A percentile compares a stretch with the other conserved stretches of the same genome.
Evolutionary conservation across 257 asterid species (phyloP).

Genomic region (Solanum lycopersicoides): DNA sequence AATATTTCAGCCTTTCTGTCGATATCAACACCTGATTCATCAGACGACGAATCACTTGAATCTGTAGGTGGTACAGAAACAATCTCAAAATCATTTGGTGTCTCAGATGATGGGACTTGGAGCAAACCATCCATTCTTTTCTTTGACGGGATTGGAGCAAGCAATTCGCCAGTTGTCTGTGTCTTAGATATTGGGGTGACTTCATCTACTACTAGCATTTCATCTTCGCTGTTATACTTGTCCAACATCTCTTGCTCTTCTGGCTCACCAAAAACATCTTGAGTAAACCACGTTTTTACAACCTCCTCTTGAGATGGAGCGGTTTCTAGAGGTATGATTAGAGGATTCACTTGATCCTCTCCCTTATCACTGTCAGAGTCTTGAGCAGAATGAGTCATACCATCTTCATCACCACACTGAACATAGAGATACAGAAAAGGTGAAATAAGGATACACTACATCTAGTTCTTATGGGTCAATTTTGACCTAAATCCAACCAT

Average conservation of each 20-base stretch:
- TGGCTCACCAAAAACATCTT: conserved; percentile 64
- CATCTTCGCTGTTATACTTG: conserved; percentile 58
- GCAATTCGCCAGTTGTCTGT: conserved; percentile 7
- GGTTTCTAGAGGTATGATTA: conserved; percentile 59
- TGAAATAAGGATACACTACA: background rate
- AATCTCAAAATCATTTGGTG: conserved; percentile 50
- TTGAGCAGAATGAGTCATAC: conserved; percentile 37
- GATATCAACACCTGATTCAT: conserved; percentile 14
- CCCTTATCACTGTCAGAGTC: conserved; percentile 54
- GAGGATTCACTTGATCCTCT: conserved; percentile 61
- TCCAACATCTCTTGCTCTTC: conserved; percentile 37
- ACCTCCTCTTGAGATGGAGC: conserved; percentile 67
- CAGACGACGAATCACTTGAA: conserved; percentile 50
- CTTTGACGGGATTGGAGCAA: background rate
- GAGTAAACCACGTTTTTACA: conserved; percentile 72
- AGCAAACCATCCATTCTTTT: background rate
- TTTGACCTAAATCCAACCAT: too few species aligned
- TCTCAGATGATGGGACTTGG: conserved; percentile 6
- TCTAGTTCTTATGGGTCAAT: background rate
- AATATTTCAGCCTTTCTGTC: conserved; percentile 67
- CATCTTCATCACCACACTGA: conserved; percentile 34
- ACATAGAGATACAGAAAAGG: background rate
- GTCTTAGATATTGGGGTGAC: background rate
- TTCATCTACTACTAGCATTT: conserved; percentile 31
- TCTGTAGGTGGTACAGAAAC: conserved; percentile 73